Base-by-base conservation (phyloP, 2,329 filamentous ascomycete genomes). In the Alternaria hordeiaustralica region DNA sequence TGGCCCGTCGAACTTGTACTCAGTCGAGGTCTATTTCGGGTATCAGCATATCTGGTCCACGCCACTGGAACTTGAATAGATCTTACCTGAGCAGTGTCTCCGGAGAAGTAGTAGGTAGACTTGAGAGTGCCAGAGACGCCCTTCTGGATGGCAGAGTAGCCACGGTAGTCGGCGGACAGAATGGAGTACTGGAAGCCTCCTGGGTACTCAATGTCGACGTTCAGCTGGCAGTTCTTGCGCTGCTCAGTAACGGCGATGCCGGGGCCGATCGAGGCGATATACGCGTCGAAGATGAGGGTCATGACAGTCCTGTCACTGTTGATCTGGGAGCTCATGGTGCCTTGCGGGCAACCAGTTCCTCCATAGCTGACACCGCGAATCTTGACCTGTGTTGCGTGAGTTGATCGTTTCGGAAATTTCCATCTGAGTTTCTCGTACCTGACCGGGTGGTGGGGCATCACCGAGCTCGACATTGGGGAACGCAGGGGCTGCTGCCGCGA, bases 81-180 rank as follows among this genome's bases (percentile, higher is more conserved):
- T 33, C 70, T 61, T 75, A 81, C 82, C 79, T 84, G 82, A 33
- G 74, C 69, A 30, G 72, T 76, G 50, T 79, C 73, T 43, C 85
- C 84, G 51, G 84, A 84, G 78, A 86, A 87, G 77, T 86, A 87
- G 78, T 87, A 87, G 33, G 82, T 86, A 13, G 84, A 84, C 77
- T 84, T 84, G 68, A 84, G 81, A 20, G 79, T 81, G 53, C 84
- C 85, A 6, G 75, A 82, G 54, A 85, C 80, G 28, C 82, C 83
- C 65, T 77, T 74, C 36, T 84, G 79, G 54, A 87, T 79, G 63
- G 76, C 68, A 55, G 82, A 82, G 67, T 85, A 86, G 56, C 85
- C 85, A 70, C 84, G 84, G 79, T 86, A 86, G 66, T 84, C 82
- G 68, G 84, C 84, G 60, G 81, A 82, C 70, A 86, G 81, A 69